Conservation (phyloP, 208 protist species). For the Leishmania tropica region DNA sequence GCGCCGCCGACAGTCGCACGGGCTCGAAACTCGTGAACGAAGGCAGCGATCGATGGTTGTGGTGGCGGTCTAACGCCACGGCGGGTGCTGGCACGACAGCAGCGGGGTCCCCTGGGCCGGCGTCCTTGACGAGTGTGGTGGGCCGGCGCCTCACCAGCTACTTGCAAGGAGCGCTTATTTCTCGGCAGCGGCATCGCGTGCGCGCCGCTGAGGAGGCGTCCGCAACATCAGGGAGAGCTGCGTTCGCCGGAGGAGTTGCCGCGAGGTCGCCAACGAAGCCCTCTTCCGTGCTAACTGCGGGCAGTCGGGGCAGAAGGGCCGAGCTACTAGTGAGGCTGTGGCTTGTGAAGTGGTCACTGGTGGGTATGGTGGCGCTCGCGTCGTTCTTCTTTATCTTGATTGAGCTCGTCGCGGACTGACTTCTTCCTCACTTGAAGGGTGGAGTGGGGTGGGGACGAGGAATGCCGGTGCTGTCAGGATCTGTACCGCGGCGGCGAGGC, state of each 20-base stretch:
- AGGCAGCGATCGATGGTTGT: background rate
- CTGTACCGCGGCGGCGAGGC: background rate
- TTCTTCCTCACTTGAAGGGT: background rate
- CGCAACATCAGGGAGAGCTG: background rate
- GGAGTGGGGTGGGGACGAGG: background rate
- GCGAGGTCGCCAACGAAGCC: background rate
- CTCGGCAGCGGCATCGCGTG: constrained; percentile 3
- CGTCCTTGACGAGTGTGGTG: background rate
- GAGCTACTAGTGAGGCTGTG: constrained; percentile 4
- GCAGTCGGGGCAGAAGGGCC: background rate
- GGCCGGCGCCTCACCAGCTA: background rate
- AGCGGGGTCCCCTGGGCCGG: background rate
- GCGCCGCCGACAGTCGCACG: background rate
- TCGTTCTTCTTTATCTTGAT: constrained; percentile 10
- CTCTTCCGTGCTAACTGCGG: background rate
- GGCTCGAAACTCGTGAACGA: background rate
- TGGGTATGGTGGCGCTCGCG: constrained; percentile 16
- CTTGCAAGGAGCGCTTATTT: background rate
- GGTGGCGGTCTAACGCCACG: background rate
- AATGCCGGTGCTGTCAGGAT: background rate
- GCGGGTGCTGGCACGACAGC: background rate
- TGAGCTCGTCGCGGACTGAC: constrained; percentile 12
- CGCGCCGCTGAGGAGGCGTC: background rate
- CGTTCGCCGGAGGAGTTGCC: background rate
- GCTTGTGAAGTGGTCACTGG: constrained; percentile 22